These are phyloP conservation scores for Coriaria nepalensis DNA, from an alignment of 306 rosid species.

Conservation along the genomic window DNA sequence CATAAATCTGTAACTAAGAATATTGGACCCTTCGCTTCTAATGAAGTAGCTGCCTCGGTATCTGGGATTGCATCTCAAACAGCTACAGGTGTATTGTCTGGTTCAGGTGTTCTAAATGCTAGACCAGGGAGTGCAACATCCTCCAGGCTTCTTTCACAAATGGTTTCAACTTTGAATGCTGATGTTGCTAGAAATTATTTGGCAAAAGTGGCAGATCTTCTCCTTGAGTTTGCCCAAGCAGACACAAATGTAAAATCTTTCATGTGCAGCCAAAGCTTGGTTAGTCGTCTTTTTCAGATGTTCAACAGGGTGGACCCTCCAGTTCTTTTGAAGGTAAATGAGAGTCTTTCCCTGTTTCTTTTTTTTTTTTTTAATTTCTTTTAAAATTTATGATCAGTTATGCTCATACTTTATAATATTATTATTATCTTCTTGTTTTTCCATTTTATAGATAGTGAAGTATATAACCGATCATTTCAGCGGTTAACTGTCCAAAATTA, in stretches of 20 bases:
- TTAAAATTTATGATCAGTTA: conserved; percentile 4
- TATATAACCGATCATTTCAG: conserved; percentile 85
- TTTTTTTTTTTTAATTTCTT: background rate
- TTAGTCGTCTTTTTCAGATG: conserved; percentile 98
- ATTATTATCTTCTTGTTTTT: conserved; percentile 6
- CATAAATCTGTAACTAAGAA: conserved; percentile 57
- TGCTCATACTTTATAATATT: background rate
- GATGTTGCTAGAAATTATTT: conserved; percentile 93
- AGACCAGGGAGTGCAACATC: conserved; percentile 98
- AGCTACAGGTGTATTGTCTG: conserved; percentile 94
- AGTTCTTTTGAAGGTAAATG: conserved; percentile 75
- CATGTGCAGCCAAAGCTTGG: conserved; percentile 98
- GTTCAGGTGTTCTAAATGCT: conserved; percentile 98
- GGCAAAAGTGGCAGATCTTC: conserved; percentile 96
- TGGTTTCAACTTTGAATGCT: conserved; percentile 82
- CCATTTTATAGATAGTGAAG: conserved; percentile 57
- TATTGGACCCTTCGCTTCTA: conserved; percentile 45
- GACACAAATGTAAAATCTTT: conserved; percentile 83
- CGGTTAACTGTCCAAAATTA: too few species aligned
- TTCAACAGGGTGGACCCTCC: conserved; percentile 96
- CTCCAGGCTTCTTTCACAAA: conserved; percentile 91
- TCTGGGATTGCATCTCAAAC: conserved; percentile 94
- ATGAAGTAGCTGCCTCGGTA: conserved; percentile 74
- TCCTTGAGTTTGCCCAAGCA: conserved; percentile 94
- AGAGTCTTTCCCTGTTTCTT: background rate